Conservation (phyloP, 495 filamentous ascomycete species). For the Astrocystis sublimbata region DNA sequence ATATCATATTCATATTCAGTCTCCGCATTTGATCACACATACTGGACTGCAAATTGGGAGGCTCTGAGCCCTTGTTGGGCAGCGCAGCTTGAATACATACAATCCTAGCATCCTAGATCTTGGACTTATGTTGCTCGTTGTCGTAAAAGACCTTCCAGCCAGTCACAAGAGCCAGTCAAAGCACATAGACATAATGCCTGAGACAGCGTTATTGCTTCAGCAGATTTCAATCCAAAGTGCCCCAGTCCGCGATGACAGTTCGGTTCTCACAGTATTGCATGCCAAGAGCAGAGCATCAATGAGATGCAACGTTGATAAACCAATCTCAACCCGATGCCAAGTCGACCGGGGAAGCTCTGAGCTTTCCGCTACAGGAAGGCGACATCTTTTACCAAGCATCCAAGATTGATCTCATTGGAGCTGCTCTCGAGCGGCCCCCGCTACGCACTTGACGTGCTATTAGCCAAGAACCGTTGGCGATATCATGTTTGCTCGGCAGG, state of each 20-base stretch:
- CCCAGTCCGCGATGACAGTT: not conserved
- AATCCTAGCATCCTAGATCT: no score
- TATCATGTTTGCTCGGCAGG: not conserved
- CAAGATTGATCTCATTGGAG: not conserved
- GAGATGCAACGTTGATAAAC: not conserved
- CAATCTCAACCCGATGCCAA: conserved; percentile 13
- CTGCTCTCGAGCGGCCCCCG: conserved; percentile 1
- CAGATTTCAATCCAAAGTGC: not conserved
- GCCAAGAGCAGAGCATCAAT: conserved; percentile 3
- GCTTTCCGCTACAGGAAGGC: conserved; percentile 13
- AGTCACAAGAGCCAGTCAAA: no score
- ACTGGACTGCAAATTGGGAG: no score
- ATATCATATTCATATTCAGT: no score
- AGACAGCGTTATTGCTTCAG: not conserved
- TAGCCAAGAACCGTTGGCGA: not conserved
- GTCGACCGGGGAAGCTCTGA: conserved; percentile 13
- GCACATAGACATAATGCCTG: not conserved
- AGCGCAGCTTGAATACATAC: no score
- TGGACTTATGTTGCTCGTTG: no score
- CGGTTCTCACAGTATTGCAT: conserved; percentile 5
- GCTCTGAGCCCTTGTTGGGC: no score
- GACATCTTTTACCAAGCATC: not conserved
- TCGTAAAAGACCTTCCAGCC: no score
- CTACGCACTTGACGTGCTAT: not conserved
- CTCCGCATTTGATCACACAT: no score